Conservation (phyloP, 2,329 filamentous ascomycete species). For the Penicillium sp. region DNA sequence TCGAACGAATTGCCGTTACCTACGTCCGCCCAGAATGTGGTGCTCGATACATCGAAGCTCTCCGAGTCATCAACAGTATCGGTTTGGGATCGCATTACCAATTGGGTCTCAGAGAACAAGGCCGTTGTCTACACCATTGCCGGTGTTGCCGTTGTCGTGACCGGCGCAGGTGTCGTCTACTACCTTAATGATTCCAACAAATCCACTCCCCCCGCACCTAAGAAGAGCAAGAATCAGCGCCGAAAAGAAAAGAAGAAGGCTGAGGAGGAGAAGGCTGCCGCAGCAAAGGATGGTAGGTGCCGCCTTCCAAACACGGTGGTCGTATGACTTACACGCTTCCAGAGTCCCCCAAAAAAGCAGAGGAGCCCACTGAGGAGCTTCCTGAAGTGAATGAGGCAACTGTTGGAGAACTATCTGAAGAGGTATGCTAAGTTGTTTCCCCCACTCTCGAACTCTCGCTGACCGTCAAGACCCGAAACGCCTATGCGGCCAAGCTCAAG, state of each 20-base stretch:
- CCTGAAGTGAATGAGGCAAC: slow-evolving; percentile 61
- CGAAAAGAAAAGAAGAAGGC: slow-evolving; percentile 66
- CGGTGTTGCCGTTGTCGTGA: slow-evolving; percentile 87
- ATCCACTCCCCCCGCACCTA: slow-evolving; percentile 43
- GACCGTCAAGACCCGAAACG: slow-evolving; percentile 66
- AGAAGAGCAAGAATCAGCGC: slow-evolving; percentile 86
- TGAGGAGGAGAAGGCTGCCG: slow-evolving; percentile 53
- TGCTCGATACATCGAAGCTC: slow-evolving; percentile 42
- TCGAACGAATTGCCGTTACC: slow-evolving; percentile 40
- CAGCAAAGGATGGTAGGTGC: slow-evolving; percentile 36
- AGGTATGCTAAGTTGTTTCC: slow-evolving; percentile 37
- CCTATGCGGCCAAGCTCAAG: slow-evolving; percentile 89
- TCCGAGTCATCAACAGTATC: slow-evolving; percentile 59
- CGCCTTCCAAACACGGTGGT: slow-evolving; percentile 17
- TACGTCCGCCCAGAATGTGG: slow-evolving; percentile 38
- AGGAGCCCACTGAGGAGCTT: slow-evolving; percentile 62
- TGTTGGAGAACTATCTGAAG: slow-evolving; percentile 47
- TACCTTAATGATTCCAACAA: slow-evolving; percentile 66
- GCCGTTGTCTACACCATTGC: slow-evolving; percentile 93
- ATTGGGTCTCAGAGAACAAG: slow-evolving; percentile 95
- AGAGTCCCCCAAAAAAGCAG: slow-evolving; percentile 44
- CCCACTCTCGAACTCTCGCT: slow-evolving; percentile 10
- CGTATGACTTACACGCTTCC: slow-evolving; percentile 17
- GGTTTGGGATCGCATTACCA: slow-evolving; percentile 84
- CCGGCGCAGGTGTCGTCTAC: slow-evolving; percentile 88